Conservation (phyloP, 768 basidiomycete genomes). For the Pleurotus tuoliensis region DNA sequence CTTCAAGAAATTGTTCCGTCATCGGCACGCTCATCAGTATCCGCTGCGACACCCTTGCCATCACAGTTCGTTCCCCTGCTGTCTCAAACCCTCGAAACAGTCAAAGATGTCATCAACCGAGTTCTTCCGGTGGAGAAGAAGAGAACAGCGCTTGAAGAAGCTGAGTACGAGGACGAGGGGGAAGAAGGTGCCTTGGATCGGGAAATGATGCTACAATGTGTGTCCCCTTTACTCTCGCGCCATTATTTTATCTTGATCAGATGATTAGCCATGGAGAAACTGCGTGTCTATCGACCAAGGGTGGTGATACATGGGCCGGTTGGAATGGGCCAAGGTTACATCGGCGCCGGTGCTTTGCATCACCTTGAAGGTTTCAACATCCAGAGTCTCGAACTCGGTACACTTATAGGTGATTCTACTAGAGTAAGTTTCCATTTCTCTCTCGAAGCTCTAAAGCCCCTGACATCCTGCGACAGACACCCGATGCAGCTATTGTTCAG, state of each 20-base stretch:
- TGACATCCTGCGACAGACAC: conserved; percentile 45
- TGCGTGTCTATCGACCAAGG: conserved; percentile 87
- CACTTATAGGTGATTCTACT: conserved; percentile 83
- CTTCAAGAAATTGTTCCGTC: conserved; percentile 85
- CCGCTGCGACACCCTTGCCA: conserved; percentile 82
- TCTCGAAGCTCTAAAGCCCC: too few relatives aligned
- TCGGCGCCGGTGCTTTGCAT: conserved; percentile 89
- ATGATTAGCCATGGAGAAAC: conserved; percentile 78
- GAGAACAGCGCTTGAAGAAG: conserved; percentile 86
- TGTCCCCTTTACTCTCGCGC: conserved; percentile 18
- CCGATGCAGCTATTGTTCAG: conserved; percentile 91
- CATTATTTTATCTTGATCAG: conserved; percentile 1
- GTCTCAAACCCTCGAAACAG: conserved; percentile 58
- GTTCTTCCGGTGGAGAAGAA: conserved; percentile 81
- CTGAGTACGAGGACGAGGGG: conserved; percentile 80
- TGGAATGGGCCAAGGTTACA: conserved; percentile 90
- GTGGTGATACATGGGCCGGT: conserved; percentile 73
- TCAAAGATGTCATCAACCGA: conserved; percentile 67
- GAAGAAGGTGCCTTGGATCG: conserved; percentile 84
- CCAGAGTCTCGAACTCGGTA: conserved; percentile 89
- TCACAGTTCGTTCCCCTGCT: conserved; percentile 80
- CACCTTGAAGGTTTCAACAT: conserved; percentile 95
- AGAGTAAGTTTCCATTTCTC: conserved; percentile 49
- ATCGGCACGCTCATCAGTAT: conserved; percentile 86
- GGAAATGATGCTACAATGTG: conserved; percentile 86